Base-by-base conservation (phyloP, 2,329 filamentous ascomycete species). In the Cladophialophora bantiana region DNA sequence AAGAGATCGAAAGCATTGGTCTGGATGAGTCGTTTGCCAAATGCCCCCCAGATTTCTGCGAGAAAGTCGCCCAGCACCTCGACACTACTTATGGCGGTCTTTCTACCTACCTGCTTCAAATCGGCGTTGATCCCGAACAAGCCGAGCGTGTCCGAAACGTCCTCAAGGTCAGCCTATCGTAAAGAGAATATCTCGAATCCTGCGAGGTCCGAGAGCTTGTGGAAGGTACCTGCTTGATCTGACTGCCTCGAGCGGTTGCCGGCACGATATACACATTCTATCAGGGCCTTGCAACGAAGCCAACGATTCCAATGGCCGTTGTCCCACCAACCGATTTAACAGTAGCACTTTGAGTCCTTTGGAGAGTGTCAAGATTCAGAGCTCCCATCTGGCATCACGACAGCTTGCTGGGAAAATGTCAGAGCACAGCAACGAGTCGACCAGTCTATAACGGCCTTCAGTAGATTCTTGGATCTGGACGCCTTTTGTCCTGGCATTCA, bases 1-100 rank as follows among this genome's bases (percentile, higher is more conserved):
- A 81, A 56, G 92, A 96, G 78, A 89, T 96, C 62, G 76, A 79
- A 3, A 83, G 85, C 55, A 87, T 95, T 71, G 92, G 93, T 0
- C 79, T 96, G 59, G 84, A 88, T 0, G 87, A 90, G n/a, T 86
- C 88, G 2, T 96, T 93, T 83, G 89, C 86, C 0, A 82, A 84
- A 26, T 92, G 90, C 71, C 86, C 88, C 2, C 76, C 79, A 4
- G 84, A 86, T 2, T 89, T 94, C 80, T 88, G 92, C n/a, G 72
- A 75, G 15, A 82, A 80, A 10, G 83, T 93, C 3, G 77, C 82
- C 34, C 75, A 72, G 15, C 87, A 92, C 75, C 77, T 96, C 4
- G 74, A 85, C 1, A 77, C 81, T 3, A 83, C 79, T 60, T 90
- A 93, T 77, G 90, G 90, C 0, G 88, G 90, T 1, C 80, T 93